Conservation (phyloP, 495 filamentous ascomycete species). For the Tricharina praecox region DNA sequence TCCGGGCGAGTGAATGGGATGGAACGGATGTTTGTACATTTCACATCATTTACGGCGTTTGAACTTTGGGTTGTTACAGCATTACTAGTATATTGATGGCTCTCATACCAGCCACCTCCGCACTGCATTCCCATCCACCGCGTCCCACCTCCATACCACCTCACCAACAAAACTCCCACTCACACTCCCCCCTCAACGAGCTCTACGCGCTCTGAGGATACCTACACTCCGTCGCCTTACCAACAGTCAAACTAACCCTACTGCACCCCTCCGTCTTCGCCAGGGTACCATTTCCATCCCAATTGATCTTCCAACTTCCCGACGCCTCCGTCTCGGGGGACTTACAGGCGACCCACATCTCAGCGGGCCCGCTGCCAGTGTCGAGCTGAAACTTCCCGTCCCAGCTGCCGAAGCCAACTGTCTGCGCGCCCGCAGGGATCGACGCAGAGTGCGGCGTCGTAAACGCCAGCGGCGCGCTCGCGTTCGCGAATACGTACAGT, state of each 20-base stretch:
- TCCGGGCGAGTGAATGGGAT: slow-evolving; percentile 17
- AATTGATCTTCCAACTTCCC: slow-evolving; percentile 14
- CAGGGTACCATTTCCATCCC: slow-evolving; percentile 10
- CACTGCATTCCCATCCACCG: too few relatives aligned
- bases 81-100: too few relatives aligned
- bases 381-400: background rate
- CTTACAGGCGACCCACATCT: slow-evolving; percentile 13
- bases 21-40: background rate
- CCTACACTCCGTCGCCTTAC: background rate
- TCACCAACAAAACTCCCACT: too few relatives aligned
- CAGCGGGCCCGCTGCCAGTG: slow-evolving; percentile 2
- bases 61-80: too few relatives aligned
- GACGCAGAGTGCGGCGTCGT: slow-evolving; percentile 11
- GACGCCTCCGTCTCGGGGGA: background rate
- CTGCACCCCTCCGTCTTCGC: background rate
- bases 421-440: slow-evolving; percentile 8
- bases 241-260: background rate
- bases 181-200: too few relatives aligned
- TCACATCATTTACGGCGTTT: too few relatives aligned
- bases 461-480: slow-evolving; percentile 16
- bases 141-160: too few relatives aligned
- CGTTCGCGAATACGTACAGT: slow-evolving; percentile 11
- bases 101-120: too few relatives aligned
- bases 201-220: background rate
- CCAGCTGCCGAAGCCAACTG: slow-evolving; percentile 4